Percentiles rank a stretch among this genome's conserved stretches.
Evolutionary conservation across 306 rosid species (phyloP).

Genomic region (Fragaria ananassa): DNA sequence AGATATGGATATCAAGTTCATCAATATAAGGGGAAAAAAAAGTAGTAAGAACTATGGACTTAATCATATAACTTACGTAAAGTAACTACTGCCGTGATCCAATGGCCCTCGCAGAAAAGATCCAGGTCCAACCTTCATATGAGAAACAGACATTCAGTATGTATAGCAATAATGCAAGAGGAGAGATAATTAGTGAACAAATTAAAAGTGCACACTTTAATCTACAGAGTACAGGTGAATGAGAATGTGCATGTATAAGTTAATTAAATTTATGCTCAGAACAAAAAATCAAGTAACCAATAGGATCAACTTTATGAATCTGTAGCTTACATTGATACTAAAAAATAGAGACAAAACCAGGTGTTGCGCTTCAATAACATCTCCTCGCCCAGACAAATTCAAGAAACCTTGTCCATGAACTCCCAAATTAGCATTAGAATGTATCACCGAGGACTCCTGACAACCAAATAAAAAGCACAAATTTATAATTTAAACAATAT

Average conservation of each 20-base stretch:
- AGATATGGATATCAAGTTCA: constrained; percentile 22
- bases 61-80: constrained; percentile 47
- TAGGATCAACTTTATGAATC: constrained; percentile 2
- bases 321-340: constrained; percentile 60
- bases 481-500: constrained; percentile 24
- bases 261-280: neutral
- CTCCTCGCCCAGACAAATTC: constrained; percentile 93
- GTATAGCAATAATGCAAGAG: constrained; percentile 8
- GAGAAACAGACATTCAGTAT: constrained; percentile 30
- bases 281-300: neutral
- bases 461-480: constrained; percentile 27
- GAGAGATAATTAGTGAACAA: neutral
- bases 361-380: constrained; percentile 88
- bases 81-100: constrained; percentile 40
- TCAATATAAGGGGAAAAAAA: neutral
- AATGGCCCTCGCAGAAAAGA: constrained; percentile 85
- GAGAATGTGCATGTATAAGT: neutral
- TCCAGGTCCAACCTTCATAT: constrained; percentile 74
- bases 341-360: constrained; percentile 76
- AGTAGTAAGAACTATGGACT: constrained; percentile 5
- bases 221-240: neutral
- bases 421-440: constrained; percentile 91
- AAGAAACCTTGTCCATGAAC: constrained; percentile 93
- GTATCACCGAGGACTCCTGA: constrained; percentile 89
- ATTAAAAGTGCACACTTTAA: neutral